Evolutionary conservation across 2,329 filamentous ascomycete genomes (phyloP).

Genomic region (Lachnellula suecica): DNA sequence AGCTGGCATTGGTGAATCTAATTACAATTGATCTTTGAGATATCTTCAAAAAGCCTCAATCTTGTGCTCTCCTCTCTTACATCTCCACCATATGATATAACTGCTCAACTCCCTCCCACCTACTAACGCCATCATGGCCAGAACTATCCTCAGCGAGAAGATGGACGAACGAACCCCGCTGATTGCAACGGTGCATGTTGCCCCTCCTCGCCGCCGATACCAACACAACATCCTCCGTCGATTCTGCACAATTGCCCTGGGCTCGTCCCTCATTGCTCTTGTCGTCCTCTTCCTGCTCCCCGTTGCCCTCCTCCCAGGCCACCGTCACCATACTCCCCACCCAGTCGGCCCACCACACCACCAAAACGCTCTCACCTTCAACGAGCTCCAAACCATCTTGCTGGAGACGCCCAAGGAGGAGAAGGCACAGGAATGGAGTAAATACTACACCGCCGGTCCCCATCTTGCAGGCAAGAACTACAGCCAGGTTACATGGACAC

Average conservation of each 20-base stretch:
- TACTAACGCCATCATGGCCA: conserved; percentile 12
- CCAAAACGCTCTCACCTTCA: conserved; percentile 37
- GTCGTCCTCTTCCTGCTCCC: conserved; percentile 44
- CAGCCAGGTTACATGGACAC: conserved; percentile 71
- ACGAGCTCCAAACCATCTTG: conserved; percentile 55
- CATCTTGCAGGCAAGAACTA: conserved; percentile 78
- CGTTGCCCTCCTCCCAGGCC: conserved; percentile 41
- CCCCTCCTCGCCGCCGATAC: conserved; percentile 53
- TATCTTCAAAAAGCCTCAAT: too few relatives aligned
- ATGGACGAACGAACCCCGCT: conserved; percentile 60
- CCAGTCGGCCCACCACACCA: conserved; percentile 19
- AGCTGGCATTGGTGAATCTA: too few relatives aligned
- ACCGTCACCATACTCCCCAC: conserved; percentile 33
- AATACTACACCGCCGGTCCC: conserved; percentile 74
- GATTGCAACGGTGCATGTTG: conserved; percentile 60
- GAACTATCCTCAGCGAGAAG: conserved; percentile 17
- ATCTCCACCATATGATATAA: neutral
- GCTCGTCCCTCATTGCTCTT: conserved; percentile 49
- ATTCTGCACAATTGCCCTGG: conserved; percentile 62
- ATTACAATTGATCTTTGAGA: too few relatives aligned
- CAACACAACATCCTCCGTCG: conserved; percentile 60
- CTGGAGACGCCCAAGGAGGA: conserved; percentile 57
- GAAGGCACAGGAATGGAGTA: conserved; percentile 68
- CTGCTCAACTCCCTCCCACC: neutral
- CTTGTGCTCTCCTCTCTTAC: neutral